Conservation (phyloP, 169 alveolate species). For the Amoebophrya sp. region DNA sequence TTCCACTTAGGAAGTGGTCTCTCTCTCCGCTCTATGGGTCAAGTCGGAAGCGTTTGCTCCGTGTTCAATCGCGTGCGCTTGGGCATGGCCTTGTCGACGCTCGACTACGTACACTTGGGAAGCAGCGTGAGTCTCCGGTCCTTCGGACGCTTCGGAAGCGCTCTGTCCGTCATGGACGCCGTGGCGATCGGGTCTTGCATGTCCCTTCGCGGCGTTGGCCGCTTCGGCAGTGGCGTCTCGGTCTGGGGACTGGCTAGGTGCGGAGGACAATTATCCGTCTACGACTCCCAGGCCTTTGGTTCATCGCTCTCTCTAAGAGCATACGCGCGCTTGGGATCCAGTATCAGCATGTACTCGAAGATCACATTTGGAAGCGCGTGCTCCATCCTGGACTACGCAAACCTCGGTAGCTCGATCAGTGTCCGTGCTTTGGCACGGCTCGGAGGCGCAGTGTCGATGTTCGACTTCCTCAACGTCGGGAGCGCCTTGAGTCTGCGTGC, state of each 20-base stretch:
- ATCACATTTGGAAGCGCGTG: not conserved
- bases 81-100: conserved; percentile 22
- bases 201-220: not conserved
- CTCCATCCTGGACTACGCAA: not conserved
- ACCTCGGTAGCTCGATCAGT: not conserved
- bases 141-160: conserved; percentile 26
- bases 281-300: not conserved
- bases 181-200: not conserved
- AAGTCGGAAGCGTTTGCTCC: not conserved
- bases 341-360: not conserved
- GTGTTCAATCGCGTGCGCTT: not conserved
- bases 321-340: conserved; percentile 2
- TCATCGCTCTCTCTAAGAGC: conserved; percentile 1
- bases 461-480: conserved; percentile 8
- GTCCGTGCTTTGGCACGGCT: not conserved
- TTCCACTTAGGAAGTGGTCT: not conserved
- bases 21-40: not conserved
- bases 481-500: conserved; percentile 1
- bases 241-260: not conserved
- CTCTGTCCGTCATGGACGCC: not conserved
- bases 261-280: conserved; percentile 22
- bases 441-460: not conserved
- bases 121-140: conserved; percentile 17
- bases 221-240: conserved; percentile 19
- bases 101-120: not conserved